A percentile compares a stretch with the other conserved stretches of the same genome.
phyloP scores from a whole-genome alignment of 306 rosid genomes.

The Quillaja saponaria region DNA sequence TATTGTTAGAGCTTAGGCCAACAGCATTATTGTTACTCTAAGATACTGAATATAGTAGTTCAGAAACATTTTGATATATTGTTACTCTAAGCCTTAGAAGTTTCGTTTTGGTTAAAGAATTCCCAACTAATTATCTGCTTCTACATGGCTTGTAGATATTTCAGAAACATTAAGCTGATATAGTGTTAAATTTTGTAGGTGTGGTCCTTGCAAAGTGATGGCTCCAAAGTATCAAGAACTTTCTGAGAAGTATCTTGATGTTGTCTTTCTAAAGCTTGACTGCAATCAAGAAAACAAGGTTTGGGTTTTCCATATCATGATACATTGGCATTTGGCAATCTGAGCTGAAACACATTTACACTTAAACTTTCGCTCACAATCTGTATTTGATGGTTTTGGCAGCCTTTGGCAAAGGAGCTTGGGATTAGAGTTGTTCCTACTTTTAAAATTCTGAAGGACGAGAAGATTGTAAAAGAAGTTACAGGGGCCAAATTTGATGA shows the following conservation, averaged over 20 bases:
- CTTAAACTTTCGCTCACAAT: slow-evolving; percentile 3
- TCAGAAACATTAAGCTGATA: slow-evolving; percentile 24
- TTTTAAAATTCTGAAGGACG: slow-evolving; percentile 84
- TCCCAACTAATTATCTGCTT: too few relatives aligned
- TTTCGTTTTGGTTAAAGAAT: too few relatives aligned
- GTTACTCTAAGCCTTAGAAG: too few relatives aligned
- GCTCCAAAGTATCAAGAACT: slow-evolving; percentile 80
- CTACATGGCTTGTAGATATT: slow-evolving; percentile 16
- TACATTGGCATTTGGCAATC: too few relatives aligned
- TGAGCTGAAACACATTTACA: not conserved
- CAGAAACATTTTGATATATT: too few relatives aligned
- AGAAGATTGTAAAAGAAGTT: slow-evolving; percentile 76
- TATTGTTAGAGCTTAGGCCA: too few relatives aligned
- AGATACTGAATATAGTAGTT: too few relatives aligned
- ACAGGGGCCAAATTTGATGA: slow-evolving; percentile 91
- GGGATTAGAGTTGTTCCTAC: slow-evolving; percentile 97
- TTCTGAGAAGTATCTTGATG: slow-evolving; percentile 79
- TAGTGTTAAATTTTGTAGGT: too few relatives aligned
- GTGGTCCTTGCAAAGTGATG: slow-evolving; percentile 98
- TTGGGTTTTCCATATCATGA: not conserved
- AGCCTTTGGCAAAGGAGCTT: slow-evolving; percentile 96
- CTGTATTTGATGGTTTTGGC: slow-evolving; percentile 35
- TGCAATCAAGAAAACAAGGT: slow-evolving; percentile 94
- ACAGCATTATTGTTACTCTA: too few relatives aligned
- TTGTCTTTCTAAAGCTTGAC: slow-evolving; percentile 88